These are phyloP conservation scores for Kodamaea jinghongensis DNA, from an alignment of 805 yeast genomes.

Conservation along the genomic window DNA sequence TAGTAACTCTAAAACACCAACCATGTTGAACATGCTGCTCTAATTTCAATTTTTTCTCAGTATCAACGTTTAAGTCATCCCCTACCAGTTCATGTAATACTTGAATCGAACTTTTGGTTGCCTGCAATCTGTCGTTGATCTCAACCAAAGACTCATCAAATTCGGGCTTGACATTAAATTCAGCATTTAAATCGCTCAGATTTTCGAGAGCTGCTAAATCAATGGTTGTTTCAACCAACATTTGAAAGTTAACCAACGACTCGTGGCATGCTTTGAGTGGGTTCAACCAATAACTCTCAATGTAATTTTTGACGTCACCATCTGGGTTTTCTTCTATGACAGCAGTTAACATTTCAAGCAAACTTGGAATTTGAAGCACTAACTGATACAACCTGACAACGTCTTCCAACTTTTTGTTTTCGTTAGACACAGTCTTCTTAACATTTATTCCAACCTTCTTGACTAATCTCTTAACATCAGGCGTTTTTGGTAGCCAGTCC, in stretches of 20 bases:
- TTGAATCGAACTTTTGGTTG: slow-evolving; percentile 52
- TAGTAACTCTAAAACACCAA: slow-evolving; percentile 91
- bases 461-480: slow-evolving; percentile 75
- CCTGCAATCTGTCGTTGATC: slow-evolving; percentile 57
- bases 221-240: slow-evolving; percentile 87
- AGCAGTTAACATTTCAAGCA: slow-evolving; percentile 50
- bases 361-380: slow-evolving; percentile 65
- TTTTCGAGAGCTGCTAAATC: slow-evolving; percentile 80
- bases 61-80: slow-evolving; percentile 74
- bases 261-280: slow-evolving; percentile 51
- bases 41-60: slow-evolving; percentile 83
- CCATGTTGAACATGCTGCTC: slow-evolving; percentile 88
- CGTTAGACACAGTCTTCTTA: slow-evolving; percentile 29
- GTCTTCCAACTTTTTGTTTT: slow-evolving; percentile 73
- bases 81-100: slow-evolving; percentile 62
- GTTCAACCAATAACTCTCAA: slow-evolving; percentile 52
- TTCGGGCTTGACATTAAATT: slow-evolving; percentile 83
- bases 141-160: slow-evolving; percentile 74
- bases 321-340: slow-evolving; percentile 36
- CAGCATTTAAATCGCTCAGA: slow-evolving; percentile 47
- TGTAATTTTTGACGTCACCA: slow-evolving; percentile 29
- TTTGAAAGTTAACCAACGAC: slow-evolving; percentile 67
- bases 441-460: slow-evolving; percentile 53
- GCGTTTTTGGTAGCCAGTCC: slow-evolving; percentile 67
- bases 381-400: slow-evolving; percentile 87